Base-by-base conservation (phyloP, 805 yeast genomes). In the Wickerhamomyces sydowiorum region DNA sequence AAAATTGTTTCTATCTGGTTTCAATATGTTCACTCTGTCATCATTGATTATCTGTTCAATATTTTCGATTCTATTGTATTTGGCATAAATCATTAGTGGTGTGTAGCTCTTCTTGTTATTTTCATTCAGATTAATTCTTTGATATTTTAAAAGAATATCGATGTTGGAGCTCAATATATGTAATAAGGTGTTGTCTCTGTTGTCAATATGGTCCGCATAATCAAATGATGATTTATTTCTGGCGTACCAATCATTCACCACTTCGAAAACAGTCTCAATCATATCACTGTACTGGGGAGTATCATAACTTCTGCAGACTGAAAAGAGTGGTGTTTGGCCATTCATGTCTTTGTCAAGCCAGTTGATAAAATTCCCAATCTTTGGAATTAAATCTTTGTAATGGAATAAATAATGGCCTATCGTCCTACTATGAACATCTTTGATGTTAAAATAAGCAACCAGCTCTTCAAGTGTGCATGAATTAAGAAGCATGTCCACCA, bases 281-380 rank as follows among this genome's bases (percentile, higher is more conserved):
- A 86, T 54, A 3, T 54, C 54, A 2, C 66, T 56, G 58, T 89
- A 90, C 27, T 78, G 61, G 0, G 75, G 64, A 49, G 85, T 89
- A 57, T 89, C 96, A 60, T 90, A 90, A 48, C 89, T 78, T 41
- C 96, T 65, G 48, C 87, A 79, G 3, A 86, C 62, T 2, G 87
- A 73, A 60, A 84, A 78, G 9, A 91, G 63, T 0, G 97, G 95
- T 0, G 97, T 86, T 51, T 85, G 86, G 0, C 81, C 77, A 45
- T 74, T 77, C 12, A 53, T 47, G 56, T 90, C 97, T 39, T 72
- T 73, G 13, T 62, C 57, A 7, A 66, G 69, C 97, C 97, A 91
- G 52, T 86, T 70, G 5, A 89, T 64, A 35, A 66, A 72, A 1
- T 57, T 57, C 0, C 95, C 95, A 10, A 88, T 57, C 14, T 52